Conservation (phyloP, 306 rosid species). For the Morella rubra region DNA sequence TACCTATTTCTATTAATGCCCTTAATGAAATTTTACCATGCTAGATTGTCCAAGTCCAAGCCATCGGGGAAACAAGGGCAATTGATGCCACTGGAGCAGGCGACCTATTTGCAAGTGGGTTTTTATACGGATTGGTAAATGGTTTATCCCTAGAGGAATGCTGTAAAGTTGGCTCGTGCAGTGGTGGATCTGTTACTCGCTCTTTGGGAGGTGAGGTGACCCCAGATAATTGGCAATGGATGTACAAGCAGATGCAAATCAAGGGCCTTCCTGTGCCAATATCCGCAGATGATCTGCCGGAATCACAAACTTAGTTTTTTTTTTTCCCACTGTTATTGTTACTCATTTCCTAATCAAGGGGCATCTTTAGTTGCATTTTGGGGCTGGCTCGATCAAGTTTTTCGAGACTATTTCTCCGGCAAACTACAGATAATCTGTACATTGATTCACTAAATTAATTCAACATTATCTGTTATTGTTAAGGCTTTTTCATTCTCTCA, state of each 20-base stretch:
- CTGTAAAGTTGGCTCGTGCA: conserved; percentile 87
- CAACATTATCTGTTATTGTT: not conserved
- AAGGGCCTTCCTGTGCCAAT: conserved; percentile 60
- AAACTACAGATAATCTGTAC: not conserved
- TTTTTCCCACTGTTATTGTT: not conserved
- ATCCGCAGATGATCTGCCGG: conserved; percentile 28
- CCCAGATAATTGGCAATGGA: conserved; percentile 80
- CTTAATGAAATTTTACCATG: conserved; percentile 1
- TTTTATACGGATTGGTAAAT: conserved; percentile 78
- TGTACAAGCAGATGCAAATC: conserved; percentile 84
- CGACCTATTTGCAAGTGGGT: conserved; percentile 93
- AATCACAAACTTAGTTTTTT: conserved; percentile 5
- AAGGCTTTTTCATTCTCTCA: not conserved
- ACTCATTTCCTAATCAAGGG: conserved; percentile 21
- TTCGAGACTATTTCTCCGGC: not conserved
- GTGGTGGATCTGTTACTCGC: conserved; percentile 89
- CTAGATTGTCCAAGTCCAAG: conserved; percentile 70
- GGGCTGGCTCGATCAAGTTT: not conserved
- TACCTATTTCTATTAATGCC: not conserved
- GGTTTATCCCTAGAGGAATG: conserved; percentile 84
- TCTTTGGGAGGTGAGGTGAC: conserved; percentile 92
- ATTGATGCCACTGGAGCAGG: conserved; percentile 97
- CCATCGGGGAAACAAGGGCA: conserved; percentile 73
- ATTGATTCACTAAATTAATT: conserved; percentile 9
- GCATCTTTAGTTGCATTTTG: conserved; percentile 20